These are phyloP conservation scores for Coemansia sp. DNA, from an alignment of 192 early-diverging fungal genomes.

Conservation along the genomic window DNA sequence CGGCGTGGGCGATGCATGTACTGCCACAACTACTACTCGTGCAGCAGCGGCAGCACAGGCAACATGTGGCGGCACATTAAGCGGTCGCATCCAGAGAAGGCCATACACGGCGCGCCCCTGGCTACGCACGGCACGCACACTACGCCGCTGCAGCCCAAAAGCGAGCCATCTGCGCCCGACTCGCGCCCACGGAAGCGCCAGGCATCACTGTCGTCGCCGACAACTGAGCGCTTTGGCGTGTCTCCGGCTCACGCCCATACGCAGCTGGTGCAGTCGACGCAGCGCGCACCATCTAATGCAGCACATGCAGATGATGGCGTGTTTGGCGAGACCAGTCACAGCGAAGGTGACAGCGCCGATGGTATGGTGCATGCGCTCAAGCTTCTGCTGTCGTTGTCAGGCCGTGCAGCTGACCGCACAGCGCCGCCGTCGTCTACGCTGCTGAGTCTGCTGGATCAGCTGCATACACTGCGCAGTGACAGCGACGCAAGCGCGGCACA, in stretches of 20 bases:
- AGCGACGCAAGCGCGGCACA: conserved; percentile 1
- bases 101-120: conserved; percentile 43
- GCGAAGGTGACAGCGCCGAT: conserved; percentile 23
- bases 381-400: conserved; percentile 30
- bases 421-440: conserved; percentile 8
- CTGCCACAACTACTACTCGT: conserved; percentile 58
- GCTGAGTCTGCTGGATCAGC: conserved; percentile 25
- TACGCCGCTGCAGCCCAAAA: conserved; percentile 27
- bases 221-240: conserved; percentile 19
- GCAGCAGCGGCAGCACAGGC: conserved; percentile 54
- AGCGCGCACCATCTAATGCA: conserved; percentile 11
- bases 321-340: neutral
- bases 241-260: conserved; percentile 9
- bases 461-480: conserved; percentile 10
- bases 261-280: conserved; percentile 1
- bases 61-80: conserved; percentile 58
- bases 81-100: conserved; percentile 54
- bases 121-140: conserved; percentile 32
- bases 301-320: conserved; percentile 3
- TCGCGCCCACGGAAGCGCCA: conserved; percentile 49
- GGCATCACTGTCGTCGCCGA: conserved; percentile 48
- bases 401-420: conserved; percentile 16
- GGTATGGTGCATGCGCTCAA: conserved; percentile 37
- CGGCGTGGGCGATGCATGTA: conserved; percentile 55
- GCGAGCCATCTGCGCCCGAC: conserved; percentile 2